These are phyloP conservation scores for Candida xyloterini DNA, from an alignment of 805 yeast species.

Conservation along the genomic window DNA sequence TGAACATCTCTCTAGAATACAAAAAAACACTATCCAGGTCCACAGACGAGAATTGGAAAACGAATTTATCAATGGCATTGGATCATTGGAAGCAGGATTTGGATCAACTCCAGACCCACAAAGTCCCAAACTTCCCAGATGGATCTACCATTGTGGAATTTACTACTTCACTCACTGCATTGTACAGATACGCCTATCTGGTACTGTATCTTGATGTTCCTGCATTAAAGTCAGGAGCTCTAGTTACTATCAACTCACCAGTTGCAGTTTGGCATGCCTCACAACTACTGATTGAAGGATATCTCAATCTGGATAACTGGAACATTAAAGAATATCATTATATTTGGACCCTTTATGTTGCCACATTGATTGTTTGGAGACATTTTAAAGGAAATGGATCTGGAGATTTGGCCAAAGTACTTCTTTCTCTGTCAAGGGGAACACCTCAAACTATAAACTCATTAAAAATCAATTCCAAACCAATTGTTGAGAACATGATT, in stretches of 20 bases:
- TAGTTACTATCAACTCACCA: constrained; percentile 2
- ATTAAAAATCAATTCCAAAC: constrained; percentile 1
- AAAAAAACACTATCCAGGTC: constrained; percentile 4
- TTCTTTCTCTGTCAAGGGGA: constrained; percentile 8
- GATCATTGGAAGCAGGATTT: constrained; percentile 18
- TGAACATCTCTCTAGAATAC: constrained; percentile 15
- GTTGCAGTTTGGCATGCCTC: constrained; percentile 16
- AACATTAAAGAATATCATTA: constrained; percentile 16
- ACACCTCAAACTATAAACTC: constrained; percentile 4
- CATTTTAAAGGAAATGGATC: constrained; percentile 6
- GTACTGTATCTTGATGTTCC: constrained; percentile 7
- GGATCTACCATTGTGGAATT: not conserved
- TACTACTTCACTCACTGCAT: constrained; percentile 8
- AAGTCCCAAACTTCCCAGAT: no score
- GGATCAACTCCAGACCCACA: constrained; percentile 1
- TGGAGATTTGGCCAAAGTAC: constrained; percentile 7
- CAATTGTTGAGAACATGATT: constrained; percentile 1
- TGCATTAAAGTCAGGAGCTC: not conserved
- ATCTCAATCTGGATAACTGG: constrained; percentile 16
- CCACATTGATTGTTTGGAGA: constrained; percentile 11
- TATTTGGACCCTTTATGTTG: constrained; percentile 17
- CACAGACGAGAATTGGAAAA: constrained; percentile 12
- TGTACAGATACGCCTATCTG: constrained; percentile 12
- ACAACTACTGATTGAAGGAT: constrained; percentile 16
- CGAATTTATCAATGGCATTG: constrained; percentile 6